Evolutionary conservation across 306 rosid genomes (phyloP).

Genomic region (Arachis hypogaea): DNA sequence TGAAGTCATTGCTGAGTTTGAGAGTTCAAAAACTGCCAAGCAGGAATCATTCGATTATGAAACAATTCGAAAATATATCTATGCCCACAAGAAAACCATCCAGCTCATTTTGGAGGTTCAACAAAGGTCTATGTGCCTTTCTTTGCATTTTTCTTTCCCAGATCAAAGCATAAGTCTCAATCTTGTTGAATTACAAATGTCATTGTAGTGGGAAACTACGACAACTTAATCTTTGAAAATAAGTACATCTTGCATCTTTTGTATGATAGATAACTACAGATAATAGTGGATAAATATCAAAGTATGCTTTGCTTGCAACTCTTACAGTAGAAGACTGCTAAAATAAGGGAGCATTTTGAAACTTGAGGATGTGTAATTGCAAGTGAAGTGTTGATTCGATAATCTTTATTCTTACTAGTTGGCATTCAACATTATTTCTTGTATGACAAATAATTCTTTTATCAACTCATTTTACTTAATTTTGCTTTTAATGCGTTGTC

Average conservation of each 20-base stretch:
- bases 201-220: too few relatives aligned
- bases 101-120: constrained; percentile 11
- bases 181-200: too few relatives aligned
- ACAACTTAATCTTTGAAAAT: too few relatives aligned
- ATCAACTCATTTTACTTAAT: constrained; percentile 19
- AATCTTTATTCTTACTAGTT: background rate
- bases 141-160: background rate
- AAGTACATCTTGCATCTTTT: too few relatives aligned
- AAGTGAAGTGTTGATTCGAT: background rate
- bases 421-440: background rate
- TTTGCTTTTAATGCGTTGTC: constrained; percentile 10
- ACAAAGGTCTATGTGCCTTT: constrained; percentile 2
- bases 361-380: constrained; percentile 18
- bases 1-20: constrained; percentile 13
- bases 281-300: background rate
- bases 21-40: constrained; percentile 8
- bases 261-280: background rate
- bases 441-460: background rate
- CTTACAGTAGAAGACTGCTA: background rate
- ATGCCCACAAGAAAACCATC: constrained; percentile 26
- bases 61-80: constrained; percentile 14
- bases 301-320: background rate
- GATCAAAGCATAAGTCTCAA: too few relatives aligned
- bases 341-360: constrained; percentile 4
- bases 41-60: constrained; percentile 5